Percentiles rank a stretch among this genome's conserved stretches.
phyloP scores from a whole-genome alignment of 441 rosid genomes.

The Populus hybrid region DNA sequence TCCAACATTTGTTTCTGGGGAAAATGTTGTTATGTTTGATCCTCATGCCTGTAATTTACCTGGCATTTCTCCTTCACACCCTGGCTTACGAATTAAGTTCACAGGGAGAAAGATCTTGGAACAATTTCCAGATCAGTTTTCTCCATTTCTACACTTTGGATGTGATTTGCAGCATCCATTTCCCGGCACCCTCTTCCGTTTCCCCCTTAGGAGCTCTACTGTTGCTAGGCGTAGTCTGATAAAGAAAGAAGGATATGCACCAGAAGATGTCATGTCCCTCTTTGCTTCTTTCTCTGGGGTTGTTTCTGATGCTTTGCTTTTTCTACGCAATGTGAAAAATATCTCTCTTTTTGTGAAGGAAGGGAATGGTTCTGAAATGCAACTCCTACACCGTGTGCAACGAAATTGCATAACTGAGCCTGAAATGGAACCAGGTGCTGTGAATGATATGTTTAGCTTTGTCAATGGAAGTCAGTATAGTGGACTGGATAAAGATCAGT shows the following conservation, averaged over 20 bases:
- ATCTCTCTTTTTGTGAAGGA: slow-evolving; percentile 83
- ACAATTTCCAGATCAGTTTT: slow-evolving; percentile 97
- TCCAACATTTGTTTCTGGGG: slow-evolving; percentile 97
- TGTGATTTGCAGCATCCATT: slow-evolving; percentile 84
- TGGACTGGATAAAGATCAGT: slow-evolving; percentile 79
- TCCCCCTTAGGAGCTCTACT: slow-evolving; percentile 81
- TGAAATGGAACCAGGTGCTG: slow-evolving; percentile 45
- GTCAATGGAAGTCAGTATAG: slow-evolving; percentile 52
- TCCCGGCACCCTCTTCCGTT: slow-evolving; percentile 97
- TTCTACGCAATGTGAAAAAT: slow-evolving; percentile 79
- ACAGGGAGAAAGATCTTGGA: slow-evolving; percentile 89
- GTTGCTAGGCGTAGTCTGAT: slow-evolving; percentile 85
- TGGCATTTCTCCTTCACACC: slow-evolving; percentile 97
- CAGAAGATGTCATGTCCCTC: slow-evolving; percentile 88
- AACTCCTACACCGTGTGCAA: slow-evolving; percentile 73
- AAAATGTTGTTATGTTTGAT: slow-evolving; percentile 97
- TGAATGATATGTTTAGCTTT: slow-evolving; percentile 55
- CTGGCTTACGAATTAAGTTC: slow-evolving; percentile 94
- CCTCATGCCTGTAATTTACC: slow-evolving; percentile 98
- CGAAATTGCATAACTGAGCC: slow-evolving; percentile 56
- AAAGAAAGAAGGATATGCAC: slow-evolving; percentile 79
- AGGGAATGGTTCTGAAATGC: slow-evolving; percentile 77
- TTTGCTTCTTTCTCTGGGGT: slow-evolving; percentile 76
- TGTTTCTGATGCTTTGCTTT: slow-evolving; percentile 82
- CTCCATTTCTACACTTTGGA: slow-evolving; percentile 94